Base-by-base conservation (phyloP, 83 land plant genomes). In the Isoetes engelmannii region DNA sequence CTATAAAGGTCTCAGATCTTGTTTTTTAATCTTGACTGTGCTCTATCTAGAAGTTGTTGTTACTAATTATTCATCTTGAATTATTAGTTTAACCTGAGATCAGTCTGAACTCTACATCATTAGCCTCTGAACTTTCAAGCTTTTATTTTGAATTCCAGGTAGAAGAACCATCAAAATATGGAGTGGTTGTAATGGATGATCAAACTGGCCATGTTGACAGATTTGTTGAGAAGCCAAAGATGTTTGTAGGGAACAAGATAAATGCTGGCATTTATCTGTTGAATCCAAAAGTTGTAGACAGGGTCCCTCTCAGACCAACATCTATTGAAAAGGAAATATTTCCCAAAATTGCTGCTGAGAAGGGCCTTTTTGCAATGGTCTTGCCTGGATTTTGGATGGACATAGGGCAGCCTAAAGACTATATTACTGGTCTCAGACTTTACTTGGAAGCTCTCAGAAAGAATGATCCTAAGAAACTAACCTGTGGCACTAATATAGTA, bases 151-250 rank as follows among this genome's bases (percentile, higher is more conserved):
- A 15, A 12, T 44, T 44, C 3, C 41, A 64, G 67, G 67, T 64
- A 8, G 67, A 64, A 64, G 67, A 64, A 44, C 67, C 67, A 64
- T 64, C 67, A 18, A 64, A 64, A 44, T 64, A 64, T 17, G 67
- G 67, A 8, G 67, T 64, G 47, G 67, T 64, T 7, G 67, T 64
- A 7, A 64, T 64, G 67, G 67, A 64, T 7, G 67, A 64, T 8
- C 47, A 21, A 2, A 64, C 67, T 13, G 67, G 67, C 7, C 28
- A 20, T 0, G 62, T 59, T 0, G 28, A 59, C 28, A 12, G 62
- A 18, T 59, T 59, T 19, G 62, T 59, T 18, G 62, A 59, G 62
- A 59, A 59, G 62, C 62, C 62, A 18, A 20, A 59, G 19, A 18
- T 59, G 18, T 59, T 59, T 19, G 62, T 59, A 1, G 62, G 62